These are phyloP conservation scores for Bassia scoparia DNA, from an alignment of 148 eudicot species.

Conservation along the genomic window DNA sequence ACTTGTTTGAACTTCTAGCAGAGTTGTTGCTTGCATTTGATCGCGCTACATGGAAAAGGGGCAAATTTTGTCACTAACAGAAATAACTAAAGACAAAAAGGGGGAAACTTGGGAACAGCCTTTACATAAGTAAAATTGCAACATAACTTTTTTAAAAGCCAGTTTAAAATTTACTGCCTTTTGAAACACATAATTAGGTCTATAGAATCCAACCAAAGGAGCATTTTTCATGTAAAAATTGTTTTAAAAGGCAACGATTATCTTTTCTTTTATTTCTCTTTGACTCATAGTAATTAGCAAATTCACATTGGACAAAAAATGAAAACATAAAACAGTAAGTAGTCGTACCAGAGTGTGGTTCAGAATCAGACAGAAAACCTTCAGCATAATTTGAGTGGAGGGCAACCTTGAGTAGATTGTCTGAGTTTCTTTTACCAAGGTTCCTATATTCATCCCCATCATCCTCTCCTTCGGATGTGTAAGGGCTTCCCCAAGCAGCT, in stretches of 20 bases:
- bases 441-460: conserved; percentile 62
- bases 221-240: no score
- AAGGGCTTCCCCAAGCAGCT: conserved; percentile 71
- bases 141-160: no score
- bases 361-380: conserved; percentile 44
- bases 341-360: conserved; percentile 44
- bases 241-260: no score
- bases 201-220: no score
- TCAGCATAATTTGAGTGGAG: conserved; percentile 57
- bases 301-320: no score
- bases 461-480: conserved; percentile 88
- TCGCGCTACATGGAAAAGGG: conserved; percentile 41
- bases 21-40: conserved; percentile 46
- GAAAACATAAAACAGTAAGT: not conserved
- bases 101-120: no score
- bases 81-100: not conserved
- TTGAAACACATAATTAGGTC: no score
- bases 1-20: conserved; percentile 49
- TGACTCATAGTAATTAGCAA: no score
- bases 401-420: conserved; percentile 59
- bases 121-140: no score
- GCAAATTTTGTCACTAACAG: no score
- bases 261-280: no score
- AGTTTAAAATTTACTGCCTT: no score
- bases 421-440: conserved; percentile 51